These are phyloP conservation scores for Beauveria bassiana DNA, from an alignment of 2,329 filamentous ascomycete genomes.

Conservation along the genomic window DNA sequence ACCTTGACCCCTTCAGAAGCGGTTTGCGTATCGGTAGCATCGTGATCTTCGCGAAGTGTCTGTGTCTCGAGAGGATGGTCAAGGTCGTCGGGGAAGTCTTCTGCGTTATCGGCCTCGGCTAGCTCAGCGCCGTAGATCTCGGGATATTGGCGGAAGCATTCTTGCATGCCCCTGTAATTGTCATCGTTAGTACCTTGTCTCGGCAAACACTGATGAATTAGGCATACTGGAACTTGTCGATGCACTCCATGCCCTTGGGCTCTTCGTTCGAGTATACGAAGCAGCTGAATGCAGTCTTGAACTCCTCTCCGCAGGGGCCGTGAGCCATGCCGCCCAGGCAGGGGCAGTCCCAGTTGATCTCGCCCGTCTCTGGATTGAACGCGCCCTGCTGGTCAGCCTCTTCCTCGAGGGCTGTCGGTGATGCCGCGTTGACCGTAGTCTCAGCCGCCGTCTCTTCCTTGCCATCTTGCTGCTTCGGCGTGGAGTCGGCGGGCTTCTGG, in stretches of 20 bases:
- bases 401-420: conserved; percentile 57
- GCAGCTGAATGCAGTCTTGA: conserved; percentile 93
- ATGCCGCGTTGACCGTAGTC: conserved; percentile 21
- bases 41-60: not conserved
- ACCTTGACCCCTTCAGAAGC: not conserved
- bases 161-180: conserved; percentile 75
- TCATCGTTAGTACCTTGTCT: conserved; percentile 19
- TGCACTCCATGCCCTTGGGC: conserved; percentile 95
- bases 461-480: conserved; percentile 19
- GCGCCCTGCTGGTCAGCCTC: conserved; percentile 83
- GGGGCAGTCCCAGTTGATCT: conserved; percentile 99
- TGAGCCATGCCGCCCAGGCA: conserved; percentile 96
- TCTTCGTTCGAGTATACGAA: conserved; percentile 95
- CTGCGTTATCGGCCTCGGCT: conserved; percentile 58
- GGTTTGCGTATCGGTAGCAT: conserved; percentile 2
- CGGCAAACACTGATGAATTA: not conserved
- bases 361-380: conserved; percentile 96
- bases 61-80: not conserved
- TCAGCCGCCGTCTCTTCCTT: conserved; percentile 17
- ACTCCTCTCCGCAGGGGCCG: conserved; percentile 91
- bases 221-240: conserved; percentile 91
- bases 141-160: conserved; percentile 88
- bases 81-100: conserved; percentile 19
- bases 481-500: conserved; percentile 20
- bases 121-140: conserved; percentile 89